Percentiles rank a stretch among this genome's conserved stretches.
These are phyloP conservation scores for Dioscorea dumetorum DNA, from an alignment of 106 monocot genomes.

Conservation along the genomic window DNA sequence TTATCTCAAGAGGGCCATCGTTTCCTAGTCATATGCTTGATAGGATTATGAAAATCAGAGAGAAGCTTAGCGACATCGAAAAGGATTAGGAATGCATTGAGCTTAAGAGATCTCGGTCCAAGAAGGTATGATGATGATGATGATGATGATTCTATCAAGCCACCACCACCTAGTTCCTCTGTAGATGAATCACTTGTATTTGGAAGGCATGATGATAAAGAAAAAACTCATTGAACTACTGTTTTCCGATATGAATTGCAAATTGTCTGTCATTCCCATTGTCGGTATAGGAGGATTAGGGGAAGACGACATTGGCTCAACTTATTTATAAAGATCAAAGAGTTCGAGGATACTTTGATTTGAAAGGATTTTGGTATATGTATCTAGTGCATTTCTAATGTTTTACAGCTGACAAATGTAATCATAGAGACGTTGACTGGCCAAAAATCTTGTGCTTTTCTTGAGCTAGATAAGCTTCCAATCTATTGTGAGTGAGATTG, in stretches of 20 bases:
- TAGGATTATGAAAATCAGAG: conserved; percentile 6
- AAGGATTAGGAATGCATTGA: not conserved
- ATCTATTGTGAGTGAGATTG: not conserved
- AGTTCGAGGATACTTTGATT: not conserved
- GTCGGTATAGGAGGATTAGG: conserved; percentile 19
- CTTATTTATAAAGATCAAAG: conserved; percentile 12
- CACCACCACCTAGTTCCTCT: not conserved
- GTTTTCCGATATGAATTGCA: not conserved
- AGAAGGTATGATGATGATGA: not conserved
- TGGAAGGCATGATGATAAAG: conserved; percentile 19
- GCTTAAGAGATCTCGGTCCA: not conserved
- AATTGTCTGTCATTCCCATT: conserved; percentile 6
- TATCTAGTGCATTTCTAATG: not conserved
- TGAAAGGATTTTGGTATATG: not conserved
- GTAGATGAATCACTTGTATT: not conserved
- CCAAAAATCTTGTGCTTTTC: not conserved
- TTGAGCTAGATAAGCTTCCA: not conserved
- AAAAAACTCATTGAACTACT: conserved; percentile 8
- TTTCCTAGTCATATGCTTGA: not conserved
- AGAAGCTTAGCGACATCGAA: conserved; percentile 9
- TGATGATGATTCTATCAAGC: not conserved
- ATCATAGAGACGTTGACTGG: not conserved
- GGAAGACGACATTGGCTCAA: conserved; percentile 3
- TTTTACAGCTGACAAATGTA: not conserved
- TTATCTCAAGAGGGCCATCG: too few relatives aligned